Evolutionary conservation across 768 basidiomycete genomes (phyloP), one percentile per base, ranked within the genome.

Genomic region (Sistotremastrum niveocremeum): DNA sequence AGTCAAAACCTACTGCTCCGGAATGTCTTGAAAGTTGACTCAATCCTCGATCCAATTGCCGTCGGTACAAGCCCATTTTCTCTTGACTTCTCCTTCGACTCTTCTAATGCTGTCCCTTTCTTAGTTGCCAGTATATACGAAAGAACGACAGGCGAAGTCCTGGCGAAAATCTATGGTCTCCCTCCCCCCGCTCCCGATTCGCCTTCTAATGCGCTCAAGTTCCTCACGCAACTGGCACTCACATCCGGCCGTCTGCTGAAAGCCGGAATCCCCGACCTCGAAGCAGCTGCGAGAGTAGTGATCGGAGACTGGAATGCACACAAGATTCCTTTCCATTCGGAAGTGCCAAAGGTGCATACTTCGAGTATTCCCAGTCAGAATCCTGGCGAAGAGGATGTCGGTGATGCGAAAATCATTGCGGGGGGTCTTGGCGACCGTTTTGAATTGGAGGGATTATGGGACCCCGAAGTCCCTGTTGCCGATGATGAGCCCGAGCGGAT

Each of bases 291-390:
- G 0, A 79, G 87, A 33, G 77, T 82, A 9, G 73, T 97, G 28
- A 62, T 97, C 1, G 75, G 69, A 42, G 91, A 99, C 58, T 99
- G 94, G 93, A 97, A 97, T 56, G 78, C 87, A 47, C 90, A 95
- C 60, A 94, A 89, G 57, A 94, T 97, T 7, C 84, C 87, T 0
- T 98, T 87, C 64, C 86, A 72, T 65, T 86, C 89, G 4, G 59
- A 67, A 2, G 89, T 91, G 6, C 91, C 94, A 0, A 56, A 67
- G 6, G 59, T 86, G 2, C 88, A 93, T 58, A 81, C 87, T 0
- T 87, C 86, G 1, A 70, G 76, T 33, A 69, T 88, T 47, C 82
- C 84, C 4, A 8, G 55, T 64, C 7, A 47, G 56, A 1, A 70
- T 0, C 77, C 79, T 6, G 85, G 84, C 20, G 85, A 82, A 9